Conservation (phyloP, 805 yeast genomes). For the Candida yuanshanica region DNA sequence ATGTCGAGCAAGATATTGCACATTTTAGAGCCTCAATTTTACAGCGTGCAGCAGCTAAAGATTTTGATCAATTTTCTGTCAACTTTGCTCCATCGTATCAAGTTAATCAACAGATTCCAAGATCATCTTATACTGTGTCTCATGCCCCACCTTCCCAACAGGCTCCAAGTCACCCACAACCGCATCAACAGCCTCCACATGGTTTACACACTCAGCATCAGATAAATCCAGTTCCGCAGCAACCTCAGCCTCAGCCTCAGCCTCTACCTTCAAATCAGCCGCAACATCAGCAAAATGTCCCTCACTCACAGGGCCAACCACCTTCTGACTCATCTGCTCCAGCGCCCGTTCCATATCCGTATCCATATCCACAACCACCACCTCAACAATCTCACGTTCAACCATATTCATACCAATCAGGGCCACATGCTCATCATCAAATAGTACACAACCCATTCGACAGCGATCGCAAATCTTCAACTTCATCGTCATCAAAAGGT, state of each 20-base stretch:
- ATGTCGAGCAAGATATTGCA: conserved; percentile 19
- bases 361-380: conserved; percentile 21
- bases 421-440: conserved; percentile 8
- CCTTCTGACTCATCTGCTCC: conserved; percentile 13
- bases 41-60: conserved; percentile 23
- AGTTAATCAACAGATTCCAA: conserved; percentile 14
- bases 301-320: conserved; percentile 7
- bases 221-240: background rate
- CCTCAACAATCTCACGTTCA: conserved; percentile 13
- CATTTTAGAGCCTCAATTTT: conserved; percentile 22
- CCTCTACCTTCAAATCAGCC: too few species aligned
- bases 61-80: conserved; percentile 18
- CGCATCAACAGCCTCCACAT: background rate
- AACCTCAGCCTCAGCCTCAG: conserved; percentile 1
- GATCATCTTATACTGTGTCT: conserved; percentile 4
- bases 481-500: conserved; percentile 15
- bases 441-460: conserved; percentile 21
- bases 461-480: conserved; percentile 17
- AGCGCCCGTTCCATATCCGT: conserved; percentile 20
- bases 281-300: too few species aligned
- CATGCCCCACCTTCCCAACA: conserved; percentile 4
- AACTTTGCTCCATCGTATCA: conserved; percentile 23
- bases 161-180: background rate
- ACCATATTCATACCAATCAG: conserved; percentile 5
- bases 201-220: background rate